Evolutionary conservation across 2,329 filamentous ascomycete genomes (phyloP).

Genomic region (Hypoxylon sp.): DNA sequence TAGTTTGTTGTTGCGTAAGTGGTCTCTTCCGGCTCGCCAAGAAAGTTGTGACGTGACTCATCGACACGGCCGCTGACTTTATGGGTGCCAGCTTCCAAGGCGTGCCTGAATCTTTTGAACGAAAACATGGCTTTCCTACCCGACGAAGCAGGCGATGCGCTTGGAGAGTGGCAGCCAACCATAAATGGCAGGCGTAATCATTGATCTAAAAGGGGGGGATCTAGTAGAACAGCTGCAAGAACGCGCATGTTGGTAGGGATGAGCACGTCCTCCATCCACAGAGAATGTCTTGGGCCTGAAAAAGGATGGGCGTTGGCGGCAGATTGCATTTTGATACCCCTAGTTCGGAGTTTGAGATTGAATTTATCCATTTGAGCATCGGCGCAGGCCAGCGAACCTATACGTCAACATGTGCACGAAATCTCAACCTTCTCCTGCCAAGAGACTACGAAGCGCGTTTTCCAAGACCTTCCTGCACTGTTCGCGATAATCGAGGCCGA

Average conservation of each 20-base stretch:
- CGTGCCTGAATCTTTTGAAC: conserved; percentile 54
- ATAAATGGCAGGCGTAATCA: conserved; percentile 17
- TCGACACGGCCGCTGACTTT: conserved; percentile 27
- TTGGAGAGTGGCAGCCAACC: conserved; percentile 41
- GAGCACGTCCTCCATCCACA: conserved; percentile 13
- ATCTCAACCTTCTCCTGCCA: conserved; percentile 33
- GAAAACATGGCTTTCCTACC: conserved; percentile 53
- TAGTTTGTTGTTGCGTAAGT: conserved; percentile 63
- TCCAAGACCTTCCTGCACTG: conserved; percentile 65
- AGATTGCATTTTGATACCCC: conserved; percentile 52
- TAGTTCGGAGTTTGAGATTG: conserved; percentile 47
- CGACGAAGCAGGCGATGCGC: conserved; percentile 46
- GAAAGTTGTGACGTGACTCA: conserved; percentile 20
- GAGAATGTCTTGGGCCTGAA: conserved; percentile 13
- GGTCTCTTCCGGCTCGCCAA: background rate
- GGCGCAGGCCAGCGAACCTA: background rate
- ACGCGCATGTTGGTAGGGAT: background rate
- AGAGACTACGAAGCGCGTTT: conserved; percentile 56
- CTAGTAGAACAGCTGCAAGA: background rate
- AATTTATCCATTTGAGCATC: conserved; percentile 38
- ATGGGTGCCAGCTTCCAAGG: conserved; percentile 51
- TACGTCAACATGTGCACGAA: conserved; percentile 10
- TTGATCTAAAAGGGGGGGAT: background rate
- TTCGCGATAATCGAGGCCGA: conserved; percentile 65
- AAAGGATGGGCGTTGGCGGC: conserved; percentile 36